Percentiles rank a stretch among this genome's conserved stretches.
Evolutionary conservation across 1,284 basidiomycete genomes (phyloP).

Genomic region (Tilletia setariae): DNA sequence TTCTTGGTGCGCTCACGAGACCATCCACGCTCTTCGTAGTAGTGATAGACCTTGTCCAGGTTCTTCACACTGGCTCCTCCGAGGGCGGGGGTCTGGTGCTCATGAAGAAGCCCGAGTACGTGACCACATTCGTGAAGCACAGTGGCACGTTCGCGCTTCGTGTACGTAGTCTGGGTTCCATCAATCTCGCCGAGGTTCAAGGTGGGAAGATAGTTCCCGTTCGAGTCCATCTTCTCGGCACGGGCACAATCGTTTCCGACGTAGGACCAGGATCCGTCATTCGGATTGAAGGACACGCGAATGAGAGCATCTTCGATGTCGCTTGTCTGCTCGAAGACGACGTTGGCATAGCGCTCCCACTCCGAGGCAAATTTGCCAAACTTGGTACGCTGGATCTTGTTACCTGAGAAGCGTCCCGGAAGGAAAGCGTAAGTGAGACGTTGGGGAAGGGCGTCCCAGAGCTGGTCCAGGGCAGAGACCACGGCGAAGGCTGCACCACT

Average conservation of each 20-base stretch:
- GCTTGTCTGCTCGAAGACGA: not conserved
- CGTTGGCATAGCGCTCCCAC: slow-evolving; percentile 13
- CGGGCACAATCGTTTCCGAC: not conserved
- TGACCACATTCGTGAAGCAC: slow-evolving; percentile 13
- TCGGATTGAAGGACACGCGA: not conserved
- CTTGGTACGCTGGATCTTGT: not conserved
- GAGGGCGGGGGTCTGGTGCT: slow-evolving; percentile 12
- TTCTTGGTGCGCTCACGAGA: not conserved
- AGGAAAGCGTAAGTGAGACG: slow-evolving; percentile 8
- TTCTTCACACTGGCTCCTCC: not conserved
- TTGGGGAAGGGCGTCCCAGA: not conserved
- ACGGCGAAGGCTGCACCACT: not conserved
- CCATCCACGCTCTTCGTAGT: not conserved
- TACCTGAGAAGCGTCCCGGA: not conserved
- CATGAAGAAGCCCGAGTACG: slow-evolving; percentile 2
- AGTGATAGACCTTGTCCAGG: not conserved
- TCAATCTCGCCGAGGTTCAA: slow-evolving; percentile 4
- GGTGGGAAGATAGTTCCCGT: not conserved
- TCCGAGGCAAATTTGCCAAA: not conserved
- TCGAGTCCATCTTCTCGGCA: not conserved
- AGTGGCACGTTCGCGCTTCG: not conserved
- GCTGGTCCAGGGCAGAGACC: not conserved
- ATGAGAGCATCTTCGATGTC: not conserved
- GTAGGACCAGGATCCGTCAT: slow-evolving; percentile 7
- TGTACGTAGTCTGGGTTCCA: not conserved